Conservation (phyloP, 345 rosid species). For the Moricandia arvensis region DNA sequence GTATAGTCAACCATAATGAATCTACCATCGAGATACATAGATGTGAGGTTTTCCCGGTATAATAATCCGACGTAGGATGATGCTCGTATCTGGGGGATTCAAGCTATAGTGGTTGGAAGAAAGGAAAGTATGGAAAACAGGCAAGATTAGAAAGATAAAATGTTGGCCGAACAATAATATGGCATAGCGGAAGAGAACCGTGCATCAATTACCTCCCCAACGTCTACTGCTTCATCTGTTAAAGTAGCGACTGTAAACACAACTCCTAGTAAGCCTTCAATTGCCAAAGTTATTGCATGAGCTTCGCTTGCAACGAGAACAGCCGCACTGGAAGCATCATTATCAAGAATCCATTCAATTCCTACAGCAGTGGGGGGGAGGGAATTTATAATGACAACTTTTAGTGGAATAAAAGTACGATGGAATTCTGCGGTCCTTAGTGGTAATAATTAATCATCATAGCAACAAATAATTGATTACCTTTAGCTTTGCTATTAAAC, state of each 20-base stretch:
- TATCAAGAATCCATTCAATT: conserved; percentile 96
- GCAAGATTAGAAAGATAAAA: not conserved
- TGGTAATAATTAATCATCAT: not conserved
- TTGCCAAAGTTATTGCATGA: conserved; percentile 91
- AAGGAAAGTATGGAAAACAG: conserved; percentile 15
- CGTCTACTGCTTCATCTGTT: conserved; percentile 93
- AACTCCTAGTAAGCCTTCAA: conserved; percentile 92
- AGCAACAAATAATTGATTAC: conserved; percentile 41
- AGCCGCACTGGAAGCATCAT: conserved; percentile 94
- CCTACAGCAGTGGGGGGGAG: conserved; percentile 47
- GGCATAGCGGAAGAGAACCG: conserved; percentile 21
- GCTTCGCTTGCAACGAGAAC: conserved; percentile 99
- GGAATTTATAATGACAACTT: not conserved
- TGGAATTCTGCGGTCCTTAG: not conserved
- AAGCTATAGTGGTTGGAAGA: conserved; percentile 53
- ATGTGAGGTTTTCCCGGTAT: conserved; percentile 63
- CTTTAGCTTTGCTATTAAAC: conserved; percentile 99
- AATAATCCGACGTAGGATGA: conserved; percentile 53
- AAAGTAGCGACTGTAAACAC: conserved; percentile 91
- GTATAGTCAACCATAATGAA: conserved; percentile 94
- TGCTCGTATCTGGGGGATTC: conserved; percentile 85
- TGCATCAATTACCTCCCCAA: conserved; percentile 70
- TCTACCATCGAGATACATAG: conserved; percentile 92
- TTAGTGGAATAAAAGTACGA: not conserved
- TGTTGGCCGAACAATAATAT: conserved; percentile 5